Base-by-base conservation (phyloP, 192 early-diverging fungal species). In the Umbelopsis ramanniana region DNA sequence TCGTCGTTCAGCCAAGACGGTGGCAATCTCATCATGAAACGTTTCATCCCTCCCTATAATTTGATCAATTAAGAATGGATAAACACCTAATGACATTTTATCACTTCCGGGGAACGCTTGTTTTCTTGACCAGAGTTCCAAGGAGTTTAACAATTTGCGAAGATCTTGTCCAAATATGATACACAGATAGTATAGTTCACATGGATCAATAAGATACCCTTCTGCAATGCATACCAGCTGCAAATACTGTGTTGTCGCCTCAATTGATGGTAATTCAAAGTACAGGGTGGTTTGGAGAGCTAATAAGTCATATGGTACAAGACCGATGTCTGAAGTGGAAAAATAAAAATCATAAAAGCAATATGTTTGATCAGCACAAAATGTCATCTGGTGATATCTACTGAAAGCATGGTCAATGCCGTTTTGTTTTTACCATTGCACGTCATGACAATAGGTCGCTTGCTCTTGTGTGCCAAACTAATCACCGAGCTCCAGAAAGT, bases 391-490 rank as follows among this genome's bases (percentile, higher is more conserved):
- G 15, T 29, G 46, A 52, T 60, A 29, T 29, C 29, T 33, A n/a
- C 17, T 19, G 52, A 17, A 6, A 50, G 14, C 46, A 24, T 24
- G 46, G 8, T 29, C 1, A 50, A 40, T 57, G 6, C 6, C 10
- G 55, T 71, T 57, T 46, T 33, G 15, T 9, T n/a, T 60, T 76
- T 83, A 86, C 85, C 85, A 74, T 89, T 91, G 77, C 93, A 93
- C 0, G 90, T 94, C 76, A 96, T 84, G n/a, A 94, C 85, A 26
- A 96, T 93, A 0, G 94, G 94, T 2, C 93, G 83, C 43, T 87
- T 89, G 79, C 89, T 91, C 52, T 85, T 89, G 46, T 87, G 82
- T 17, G 92, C 84, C 37, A 96, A 74, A 47, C 86, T 82, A 66
- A 85, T 83, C 11, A 96, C 83, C 1, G 88, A 89, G 1, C 85